A percentile compares a stretch with the other conserved stretches of the same genome.
Evolutionary conservation across 176 grass and related monocot species (phyloP).

Genomic region (Avena insularis): DNA sequence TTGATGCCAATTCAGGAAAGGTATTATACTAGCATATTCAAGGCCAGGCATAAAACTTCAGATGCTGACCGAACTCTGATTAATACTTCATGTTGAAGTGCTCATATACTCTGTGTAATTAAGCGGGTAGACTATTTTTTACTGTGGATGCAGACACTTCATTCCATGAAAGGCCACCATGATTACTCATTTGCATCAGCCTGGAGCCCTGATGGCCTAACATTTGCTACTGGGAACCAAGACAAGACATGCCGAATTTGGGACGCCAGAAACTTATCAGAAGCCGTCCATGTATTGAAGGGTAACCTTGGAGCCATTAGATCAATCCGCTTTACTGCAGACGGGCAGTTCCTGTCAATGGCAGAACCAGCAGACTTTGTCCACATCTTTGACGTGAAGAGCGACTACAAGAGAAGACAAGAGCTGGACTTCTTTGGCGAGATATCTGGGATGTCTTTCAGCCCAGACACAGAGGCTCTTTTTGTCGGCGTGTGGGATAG

Average conservation of each 20-base stretch:
- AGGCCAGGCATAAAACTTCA: slow-evolving; percentile 5
- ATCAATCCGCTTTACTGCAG: slow-evolving; percentile 83
- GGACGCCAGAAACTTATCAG: slow-evolving; percentile 82
- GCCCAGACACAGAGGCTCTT: slow-evolving; percentile 76
- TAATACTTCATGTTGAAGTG: slow-evolving; percentile 24
- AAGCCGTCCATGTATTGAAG: slow-evolving; percentile 72
- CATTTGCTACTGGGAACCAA: slow-evolving; percentile 98
- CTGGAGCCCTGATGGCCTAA: slow-evolving; percentile 84
- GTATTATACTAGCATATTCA: slow-evolving; percentile 55
- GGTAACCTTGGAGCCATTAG: slow-evolving; percentile 94
- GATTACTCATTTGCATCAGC: slow-evolving; percentile 96
- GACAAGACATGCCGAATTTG: slow-evolving; percentile 98
- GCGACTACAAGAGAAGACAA: slow-evolving; percentile 74
- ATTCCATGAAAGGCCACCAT: slow-evolving; percentile 73
- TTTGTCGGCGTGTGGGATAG: slow-evolving; percentile 93
- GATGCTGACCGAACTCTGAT: slow-evolving; percentile 33
- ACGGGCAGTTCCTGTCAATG: slow-evolving; percentile 92
- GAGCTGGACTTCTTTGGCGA: slow-evolving; percentile 99
- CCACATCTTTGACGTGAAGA: slow-evolving; percentile 76
- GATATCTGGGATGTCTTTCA: slow-evolving; percentile 85
- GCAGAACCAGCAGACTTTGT: slow-evolving; percentile 96
- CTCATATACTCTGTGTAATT: slow-evolving; percentile 24
- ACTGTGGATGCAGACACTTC: slow-evolving; percentile 62
- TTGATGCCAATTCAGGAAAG: slow-evolving; percentile 95
- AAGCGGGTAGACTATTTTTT: slow-evolving; percentile 32